These are phyloP conservation scores for Clarireedia homoeocarpa DNA, from an alignment of 2,329 filamentous ascomycete genomes.

Conservation along the genomic window DNA sequence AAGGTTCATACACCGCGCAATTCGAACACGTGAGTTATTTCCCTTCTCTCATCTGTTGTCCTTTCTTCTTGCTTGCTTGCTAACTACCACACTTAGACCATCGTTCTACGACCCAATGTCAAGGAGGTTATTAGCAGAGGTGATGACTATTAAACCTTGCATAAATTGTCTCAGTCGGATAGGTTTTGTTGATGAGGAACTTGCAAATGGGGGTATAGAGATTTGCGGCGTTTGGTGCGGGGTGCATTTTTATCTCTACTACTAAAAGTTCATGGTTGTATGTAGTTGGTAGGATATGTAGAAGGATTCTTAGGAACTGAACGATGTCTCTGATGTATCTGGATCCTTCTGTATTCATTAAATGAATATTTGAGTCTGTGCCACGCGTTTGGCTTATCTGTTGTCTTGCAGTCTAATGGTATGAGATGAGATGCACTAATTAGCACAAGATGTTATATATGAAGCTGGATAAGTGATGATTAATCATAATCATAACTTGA, in stretches of 20 bases:
- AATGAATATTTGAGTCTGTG: too few species aligned
- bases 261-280: too few species aligned
- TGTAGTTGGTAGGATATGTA: too few species aligned
- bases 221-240: not conserved
- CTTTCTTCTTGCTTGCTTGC: not conserved
- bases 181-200: not conserved
- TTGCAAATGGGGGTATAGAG: not conserved
- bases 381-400: too few species aligned
- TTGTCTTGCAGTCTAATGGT: too few species aligned
- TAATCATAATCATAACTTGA: not conserved
- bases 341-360: too few species aligned
- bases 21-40: slow-evolving; percentile 68
- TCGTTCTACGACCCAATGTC: slow-evolving; percentile 66
- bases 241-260: too few species aligned
- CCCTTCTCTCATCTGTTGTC: not conserved
- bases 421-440: too few species aligned
- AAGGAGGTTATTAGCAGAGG: slow-evolving; percentile 85
- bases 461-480: too few species aligned
- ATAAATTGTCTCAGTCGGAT: not conserved
- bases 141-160: slow-evolving; percentile 59
- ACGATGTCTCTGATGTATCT: too few species aligned
- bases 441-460: too few species aligned
- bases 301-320: too few species aligned
- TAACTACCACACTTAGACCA: slow-evolving; percentile 51
- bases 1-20: slow-evolving; percentile 91